Evolutionary conservation across 495 filamentous ascomycete species (phyloP).

Genomic region (Monascus purpureus): DNA sequence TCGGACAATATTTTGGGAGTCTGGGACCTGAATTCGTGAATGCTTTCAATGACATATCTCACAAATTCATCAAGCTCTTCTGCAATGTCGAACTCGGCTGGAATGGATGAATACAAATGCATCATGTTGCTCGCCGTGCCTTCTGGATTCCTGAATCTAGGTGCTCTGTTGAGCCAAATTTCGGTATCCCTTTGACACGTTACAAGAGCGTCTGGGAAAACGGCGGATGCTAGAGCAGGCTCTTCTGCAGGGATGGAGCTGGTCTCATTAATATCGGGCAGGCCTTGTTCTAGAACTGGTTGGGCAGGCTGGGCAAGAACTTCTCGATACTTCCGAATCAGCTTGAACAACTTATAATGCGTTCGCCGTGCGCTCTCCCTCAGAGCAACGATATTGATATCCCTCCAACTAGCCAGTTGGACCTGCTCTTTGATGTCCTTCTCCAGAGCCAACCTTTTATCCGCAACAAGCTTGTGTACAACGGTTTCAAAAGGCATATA

Average conservation of each 20-base stretch:
- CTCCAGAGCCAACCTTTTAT: constrained; percentile 54
- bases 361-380: constrained; percentile 78
- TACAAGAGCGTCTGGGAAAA: constrained; percentile 29
- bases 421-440: constrained; percentile 81
- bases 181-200: constrained; percentile 38
- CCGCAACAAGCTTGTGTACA: constrained; percentile 44
- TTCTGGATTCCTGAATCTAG: constrained; percentile 53
- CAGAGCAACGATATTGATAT: constrained; percentile 81
- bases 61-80: constrained; percentile 53
- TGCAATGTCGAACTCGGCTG: constrained; percentile 38
- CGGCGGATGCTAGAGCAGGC: constrained; percentile 6
- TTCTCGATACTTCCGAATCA: constrained; percentile 75
- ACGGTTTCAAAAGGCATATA: constrained; percentile 53
- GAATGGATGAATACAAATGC: constrained; percentile 36
- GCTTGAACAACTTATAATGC: constrained; percentile 80
- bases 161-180: constrained; percentile 46
- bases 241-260: constrained; percentile 4
- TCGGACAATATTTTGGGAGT: constrained; percentile 66
- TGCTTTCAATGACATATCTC: constrained; percentile 48
- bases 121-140: constrained; percentile 51
- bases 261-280: constrained; percentile 37
- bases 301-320: constrained; percentile 60
- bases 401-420: constrained; percentile 86
- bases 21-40: constrained; percentile 58
- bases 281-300: constrained; percentile 45